Base-by-base conservation (phyloP, 345 rosid genomes). In the Excoecaria agallocha region DNA sequence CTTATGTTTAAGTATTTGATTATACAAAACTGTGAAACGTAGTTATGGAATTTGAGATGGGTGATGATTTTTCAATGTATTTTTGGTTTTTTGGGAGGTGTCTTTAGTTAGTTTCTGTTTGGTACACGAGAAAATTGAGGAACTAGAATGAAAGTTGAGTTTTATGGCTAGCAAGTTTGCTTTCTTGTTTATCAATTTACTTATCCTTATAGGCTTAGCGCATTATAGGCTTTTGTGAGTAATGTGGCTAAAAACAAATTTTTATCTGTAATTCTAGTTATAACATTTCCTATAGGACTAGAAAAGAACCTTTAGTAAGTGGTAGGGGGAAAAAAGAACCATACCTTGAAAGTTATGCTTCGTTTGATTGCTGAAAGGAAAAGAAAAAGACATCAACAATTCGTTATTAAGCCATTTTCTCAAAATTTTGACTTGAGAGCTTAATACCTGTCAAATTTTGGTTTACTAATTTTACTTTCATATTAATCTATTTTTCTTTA, bases 401-500 rank as follows among this genome's bases (percentile, higher is more conserved):
- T 30, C 30, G 30, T 0, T 30, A 30, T 30, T 30, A 30, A 30
- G 30, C 2, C 30, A 30, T 30, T 30, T 30, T 30, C 30, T 30
- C 30, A 30, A 30, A 30, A 30, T 30, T 30, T 30, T 1, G 30
- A 30, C 30, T 30, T 30, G 30, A 30, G 30, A 30, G 30, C 30
- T 0, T 30, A 30, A 30, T 0, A 0, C 2, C 25, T 3, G 19
- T 25, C 9, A 6, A 46, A 56, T 1, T n/a, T 43, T 64, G 46
- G 63, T 2, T 71, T 69, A 6, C 10, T 22, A 2, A 10, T 46
- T 54, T 50, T 20, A 9, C 8, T 16, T 5, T 8, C 55, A 52
- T 8, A 6, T 30, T 4, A 13, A 22, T 30, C 65, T 35, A 20
- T 30, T 60, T 58, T 1, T 30, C 13, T 39, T 41, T 68, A 90